These are phyloP conservation scores for Straminergon stramineum DNA, from an alignment of 225 moss, liverwort and hornwort genomes.

Conservation along the genomic window DNA sequence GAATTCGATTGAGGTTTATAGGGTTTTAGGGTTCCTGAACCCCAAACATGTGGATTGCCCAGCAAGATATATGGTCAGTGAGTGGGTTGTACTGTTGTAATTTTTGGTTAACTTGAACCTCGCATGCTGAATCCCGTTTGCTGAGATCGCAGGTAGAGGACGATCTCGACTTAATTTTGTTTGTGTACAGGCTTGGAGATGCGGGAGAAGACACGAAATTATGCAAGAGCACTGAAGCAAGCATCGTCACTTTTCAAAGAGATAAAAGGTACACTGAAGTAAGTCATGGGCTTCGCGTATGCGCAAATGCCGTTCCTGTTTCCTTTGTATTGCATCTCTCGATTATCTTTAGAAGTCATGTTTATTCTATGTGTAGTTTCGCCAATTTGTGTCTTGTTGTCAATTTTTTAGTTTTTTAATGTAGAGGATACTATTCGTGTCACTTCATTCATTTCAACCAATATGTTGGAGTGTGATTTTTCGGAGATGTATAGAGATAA, in stretches of 20 bases:
- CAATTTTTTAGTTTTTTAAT: not conserved
- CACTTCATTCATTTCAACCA: not conserved
- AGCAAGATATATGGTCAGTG: not conserved
- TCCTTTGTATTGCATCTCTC: not conserved
- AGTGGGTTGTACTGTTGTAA: not conserved
- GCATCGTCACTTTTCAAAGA: not conserved
- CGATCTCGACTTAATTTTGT: not conserved
- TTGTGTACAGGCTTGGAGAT: slow-evolving; percentile 17
- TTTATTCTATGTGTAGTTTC: not conserved
- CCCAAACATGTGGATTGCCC: not conserved
- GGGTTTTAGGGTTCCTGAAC: not conserved
- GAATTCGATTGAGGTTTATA: not conserved
- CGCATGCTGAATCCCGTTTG: not conserved
- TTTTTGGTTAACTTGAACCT: not conserved
- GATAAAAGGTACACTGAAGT: not conserved
- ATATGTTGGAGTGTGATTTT: not conserved
- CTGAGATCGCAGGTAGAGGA: not conserved
- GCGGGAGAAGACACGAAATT: slow-evolving; percentile 31
- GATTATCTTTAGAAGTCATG: not conserved
- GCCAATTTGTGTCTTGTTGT: not conserved
- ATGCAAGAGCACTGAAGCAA: slow-evolving; percentile 12
- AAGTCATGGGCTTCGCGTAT: slow-evolving; percentile 24
- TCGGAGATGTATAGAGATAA: not conserved
- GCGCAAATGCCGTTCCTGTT: not conserved
- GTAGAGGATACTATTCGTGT: not conserved